Evolutionary conservation across 2,329 filamentous ascomycete species (phyloP).

Genomic region (Beauveria brongniartii): DNA sequence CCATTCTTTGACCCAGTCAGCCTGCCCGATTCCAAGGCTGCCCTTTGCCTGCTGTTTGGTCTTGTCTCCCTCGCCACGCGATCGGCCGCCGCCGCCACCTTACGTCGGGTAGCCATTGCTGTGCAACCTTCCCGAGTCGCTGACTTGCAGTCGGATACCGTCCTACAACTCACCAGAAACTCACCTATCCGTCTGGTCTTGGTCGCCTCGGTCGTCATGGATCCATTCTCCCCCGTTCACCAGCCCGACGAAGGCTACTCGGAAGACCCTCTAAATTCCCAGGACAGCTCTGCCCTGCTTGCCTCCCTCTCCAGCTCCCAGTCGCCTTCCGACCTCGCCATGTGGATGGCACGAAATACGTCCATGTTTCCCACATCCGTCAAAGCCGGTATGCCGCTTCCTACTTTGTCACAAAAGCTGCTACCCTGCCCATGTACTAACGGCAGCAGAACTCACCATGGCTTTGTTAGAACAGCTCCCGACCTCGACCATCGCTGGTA

Average conservation of each 20-base stretch:
- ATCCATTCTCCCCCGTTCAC: conserved; percentile 41
- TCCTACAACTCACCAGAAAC: not conserved
- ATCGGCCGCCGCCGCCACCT: not conserved
- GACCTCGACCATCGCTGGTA: conserved; percentile 69
- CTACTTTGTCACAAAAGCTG: not conserved
- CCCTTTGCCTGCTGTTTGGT: not conserved
- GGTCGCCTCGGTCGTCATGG: conserved; percentile 25
- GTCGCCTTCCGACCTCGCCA: conserved; percentile 36
- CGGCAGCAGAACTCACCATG: conserved; percentile 64
- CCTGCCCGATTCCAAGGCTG: not conserved
- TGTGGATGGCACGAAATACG: conserved; percentile 43
- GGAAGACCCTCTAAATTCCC: conserved; percentile 56
- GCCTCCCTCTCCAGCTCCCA: conserved; percentile 26
- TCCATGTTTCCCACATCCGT: conserved; percentile 39
- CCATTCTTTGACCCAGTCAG: not conserved
- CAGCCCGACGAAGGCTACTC: conserved; percentile 82
- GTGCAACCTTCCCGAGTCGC: not conserved
- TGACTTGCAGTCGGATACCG: not conserved
- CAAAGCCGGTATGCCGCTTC: conserved; percentile 38
- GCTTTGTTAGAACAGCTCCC: conserved; percentile 68
- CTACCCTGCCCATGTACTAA: not conserved
- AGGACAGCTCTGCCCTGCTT: conserved; percentile 25
- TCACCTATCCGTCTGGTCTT: too few species aligned
- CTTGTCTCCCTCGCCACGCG: not conserved
- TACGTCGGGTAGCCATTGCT: not conserved